Base-by-base conservation (phyloP, 1,139 yeast genomes). In the Zygoascus sp. region DNA sequence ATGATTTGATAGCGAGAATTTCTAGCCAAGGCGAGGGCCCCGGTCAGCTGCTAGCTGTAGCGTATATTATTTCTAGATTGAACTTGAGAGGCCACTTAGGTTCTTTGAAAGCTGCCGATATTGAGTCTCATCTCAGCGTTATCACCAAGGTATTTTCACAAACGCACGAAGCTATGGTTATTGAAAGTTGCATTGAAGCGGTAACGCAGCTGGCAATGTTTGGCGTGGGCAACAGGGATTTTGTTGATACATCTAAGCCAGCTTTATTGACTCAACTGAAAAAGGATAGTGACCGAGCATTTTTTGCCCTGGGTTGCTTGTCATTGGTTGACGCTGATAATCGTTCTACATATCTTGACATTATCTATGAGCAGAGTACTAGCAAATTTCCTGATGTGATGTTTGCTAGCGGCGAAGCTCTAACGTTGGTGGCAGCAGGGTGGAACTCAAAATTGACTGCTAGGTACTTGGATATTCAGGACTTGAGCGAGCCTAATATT, bases 401-500 rank as follows among this genome's bases (percentile, higher is more conserved):
- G 34, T 88, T 92, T 57, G 74, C 90, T 0, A 75, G 83, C 46
- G 97, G 97, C 48, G 97, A 92, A 62, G 92, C 96, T 0, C 67
- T 89, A 22, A 74, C 87, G 28, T 70, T 87, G 16, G 60, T 83
- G 5, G 80, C 87, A 0, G 74, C 81, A 22, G 96, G 97, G 0
- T 86, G 95, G 95, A 62, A 73, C 2, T 82, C 96, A 0, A 73
- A 70, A 21, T 73, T 75, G 13, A 67, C 88, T 52, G 64, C 66
- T 36, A 70, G 77, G 38, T 66, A 73, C 21, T 55, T 79, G 32
- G 90, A 83, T 60, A 69, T 82, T 13, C 61, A 56, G 28, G 59
- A 54, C 9, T 45, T 54, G 2, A 16, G 40, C 10, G 22, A 9
- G 6, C 20, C 40, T 3, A 35, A 49, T 9, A 15, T 47, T 13